Conservation (phyloP, 441 rosid genomes). For the Euphorbia celastroides region DNA sequence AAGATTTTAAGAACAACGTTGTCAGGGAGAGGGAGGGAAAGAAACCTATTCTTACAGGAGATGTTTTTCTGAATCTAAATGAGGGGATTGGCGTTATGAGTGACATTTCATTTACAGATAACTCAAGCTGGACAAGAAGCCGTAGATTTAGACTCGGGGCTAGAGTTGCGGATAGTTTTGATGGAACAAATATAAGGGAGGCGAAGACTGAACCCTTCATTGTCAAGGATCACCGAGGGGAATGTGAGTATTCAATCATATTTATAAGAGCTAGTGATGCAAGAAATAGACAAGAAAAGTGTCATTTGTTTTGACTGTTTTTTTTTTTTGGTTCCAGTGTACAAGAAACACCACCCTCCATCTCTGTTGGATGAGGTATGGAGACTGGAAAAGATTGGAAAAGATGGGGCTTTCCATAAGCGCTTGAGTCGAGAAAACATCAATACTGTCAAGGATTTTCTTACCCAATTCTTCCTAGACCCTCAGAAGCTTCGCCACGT, state of each 20-base stretch:
- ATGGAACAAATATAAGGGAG: slow-evolving; percentile 54
- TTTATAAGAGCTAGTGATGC: not conserved
- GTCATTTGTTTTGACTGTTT: not conserved
- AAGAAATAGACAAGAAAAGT: not conserved
- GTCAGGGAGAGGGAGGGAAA: slow-evolving; percentile 94
- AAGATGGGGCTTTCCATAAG: slow-evolving; percentile 97
- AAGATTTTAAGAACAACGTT: slow-evolving; percentile 74
- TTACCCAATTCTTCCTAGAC: slow-evolving; percentile 53
- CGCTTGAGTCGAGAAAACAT: slow-evolving; percentile 61
- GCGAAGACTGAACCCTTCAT: slow-evolving; percentile 79
- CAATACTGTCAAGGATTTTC: slow-evolving; percentile 74
- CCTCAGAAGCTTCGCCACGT: slow-evolving; percentile 78
- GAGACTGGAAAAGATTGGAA: slow-evolving; percentile 98
- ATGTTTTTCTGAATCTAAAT: slow-evolving; percentile 48
- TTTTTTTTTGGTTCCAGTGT: slow-evolving; percentile 51
- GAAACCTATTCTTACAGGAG: slow-evolving; percentile 86
- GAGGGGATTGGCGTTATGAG: slow-evolving; percentile 60
- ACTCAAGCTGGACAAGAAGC: slow-evolving; percentile 99
- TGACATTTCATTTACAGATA: slow-evolving; percentile 87
- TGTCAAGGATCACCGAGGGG: slow-evolving; percentile 99
- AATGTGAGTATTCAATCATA: slow-evolving; percentile 82
- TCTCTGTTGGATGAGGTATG: slow-evolving; percentile 77
- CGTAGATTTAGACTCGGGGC: slow-evolving; percentile 92
- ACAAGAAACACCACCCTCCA: slow-evolving; percentile 95
- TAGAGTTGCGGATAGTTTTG: slow-evolving; percentile 58